Evolutionary conservation across 2,329 filamentous ascomycete species (phyloP).

Genomic region (Hysterium pulicare): DNA sequence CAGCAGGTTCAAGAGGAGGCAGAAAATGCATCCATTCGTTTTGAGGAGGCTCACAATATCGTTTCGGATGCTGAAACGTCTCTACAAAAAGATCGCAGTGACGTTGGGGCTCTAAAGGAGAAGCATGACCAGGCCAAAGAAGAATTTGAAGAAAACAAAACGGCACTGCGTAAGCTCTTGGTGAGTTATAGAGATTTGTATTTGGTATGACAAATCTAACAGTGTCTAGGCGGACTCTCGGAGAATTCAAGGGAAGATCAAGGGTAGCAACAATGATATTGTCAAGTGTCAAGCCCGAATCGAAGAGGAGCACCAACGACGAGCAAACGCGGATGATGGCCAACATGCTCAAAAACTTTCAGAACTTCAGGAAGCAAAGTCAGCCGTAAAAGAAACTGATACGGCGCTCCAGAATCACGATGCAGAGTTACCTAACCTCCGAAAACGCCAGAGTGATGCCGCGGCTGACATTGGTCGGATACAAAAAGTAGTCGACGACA

Average conservation of each 20-base stretch:
- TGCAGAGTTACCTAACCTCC: slow-evolving; percentile 30
- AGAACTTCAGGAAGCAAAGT: slow-evolving; percentile 58
- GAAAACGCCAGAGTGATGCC: slow-evolving; percentile 34
- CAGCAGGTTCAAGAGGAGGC: slow-evolving; percentile 44
- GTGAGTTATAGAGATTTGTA: slow-evolving; percentile 2
- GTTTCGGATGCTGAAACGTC: slow-evolving; percentile 35
- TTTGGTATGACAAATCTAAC: not conserved
- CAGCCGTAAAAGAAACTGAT: slow-evolving; percentile 46
- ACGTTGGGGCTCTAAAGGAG: slow-evolving; percentile 45
- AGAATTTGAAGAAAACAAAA: slow-evolving; percentile 53
- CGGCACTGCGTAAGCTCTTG: slow-evolving; percentile 50
- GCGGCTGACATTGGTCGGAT: slow-evolving; percentile 13
- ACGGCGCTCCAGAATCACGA: slow-evolving; percentile 42
- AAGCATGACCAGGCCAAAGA: slow-evolving; percentile 49
- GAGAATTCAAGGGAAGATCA: slow-evolving; percentile 59
- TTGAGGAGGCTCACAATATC: slow-evolving; percentile 43
- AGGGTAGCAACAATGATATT: slow-evolving; percentile 21
- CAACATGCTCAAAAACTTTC: slow-evolving; percentile 60
- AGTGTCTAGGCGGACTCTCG: slow-evolving; percentile 60
- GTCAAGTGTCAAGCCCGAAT: slow-evolving; percentile 29
- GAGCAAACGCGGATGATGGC: slow-evolving; percentile 64
- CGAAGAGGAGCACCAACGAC: slow-evolving; percentile 55
- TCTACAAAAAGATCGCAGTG: slow-evolving; percentile 30
- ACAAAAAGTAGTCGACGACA: slow-evolving; percentile 26
- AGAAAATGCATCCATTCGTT: slow-evolving; percentile 41